Conservation (phyloP, 495 filamentous ascomycete genomes). For the Pseudevernia furfuracea region DNA sequence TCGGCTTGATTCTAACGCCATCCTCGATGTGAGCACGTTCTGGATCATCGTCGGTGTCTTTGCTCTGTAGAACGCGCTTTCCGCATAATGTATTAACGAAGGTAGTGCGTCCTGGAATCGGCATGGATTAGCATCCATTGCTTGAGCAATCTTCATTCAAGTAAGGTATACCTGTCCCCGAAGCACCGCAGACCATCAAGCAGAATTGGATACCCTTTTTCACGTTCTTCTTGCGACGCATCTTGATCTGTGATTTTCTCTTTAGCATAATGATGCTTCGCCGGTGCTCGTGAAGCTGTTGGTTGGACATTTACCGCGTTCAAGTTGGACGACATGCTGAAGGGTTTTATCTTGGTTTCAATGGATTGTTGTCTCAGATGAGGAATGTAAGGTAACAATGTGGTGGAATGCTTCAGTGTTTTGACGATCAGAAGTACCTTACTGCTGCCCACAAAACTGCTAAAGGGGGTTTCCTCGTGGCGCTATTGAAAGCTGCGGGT, state of each 20-base stretch:
- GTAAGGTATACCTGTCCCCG: conserved; percentile 75
- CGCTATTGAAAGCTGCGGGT: conserved; percentile 1
- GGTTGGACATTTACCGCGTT: conserved; percentile 49
- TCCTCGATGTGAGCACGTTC: conserved; percentile 86
- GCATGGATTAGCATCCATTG: background rate
- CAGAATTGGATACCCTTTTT: conserved; percentile 99
- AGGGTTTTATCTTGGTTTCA: conserved; percentile 17
- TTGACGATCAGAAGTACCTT: background rate
- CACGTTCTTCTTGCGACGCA: conserved; percentile 99
- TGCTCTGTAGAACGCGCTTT: conserved; percentile 78
- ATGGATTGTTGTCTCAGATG: conserved; percentile 6
- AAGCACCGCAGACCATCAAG: conserved; percentile 98
- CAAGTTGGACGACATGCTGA: conserved; percentile 54
- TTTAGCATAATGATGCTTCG: background rate
- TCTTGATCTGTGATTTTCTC: conserved; percentile 61
- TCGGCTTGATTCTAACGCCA: conserved; percentile 93
- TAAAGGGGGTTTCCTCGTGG: conserved; percentile 20
- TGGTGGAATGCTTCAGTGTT: conserved; percentile 11
- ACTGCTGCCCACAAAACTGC: conserved; percentile 15
- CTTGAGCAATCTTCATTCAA: background rate
- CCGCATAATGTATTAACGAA: conserved; percentile 99
- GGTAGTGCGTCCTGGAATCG: conserved; percentile 74
- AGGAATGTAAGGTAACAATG: conserved; percentile 13
- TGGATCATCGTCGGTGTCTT: conserved; percentile 72
- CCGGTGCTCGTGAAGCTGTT: conserved; percentile 8